Evolutionary conservation across 208 protist species (phyloP), one percentile per base, ranked within the genome.

Genomic region (Naegleria lovaniensis): DNA sequence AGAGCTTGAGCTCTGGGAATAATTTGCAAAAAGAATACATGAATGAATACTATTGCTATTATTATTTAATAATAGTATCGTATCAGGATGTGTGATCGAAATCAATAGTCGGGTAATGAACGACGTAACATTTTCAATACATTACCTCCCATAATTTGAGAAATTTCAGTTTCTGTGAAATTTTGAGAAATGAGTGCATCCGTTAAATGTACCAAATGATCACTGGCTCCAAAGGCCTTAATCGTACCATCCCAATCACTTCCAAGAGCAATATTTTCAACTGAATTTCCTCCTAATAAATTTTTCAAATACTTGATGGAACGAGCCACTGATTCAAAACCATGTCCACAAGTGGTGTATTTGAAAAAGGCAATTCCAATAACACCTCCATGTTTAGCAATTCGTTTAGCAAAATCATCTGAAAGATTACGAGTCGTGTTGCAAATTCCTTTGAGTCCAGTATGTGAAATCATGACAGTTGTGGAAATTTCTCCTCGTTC

Each of bases 91-190:
- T n/a, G n/a, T n/a, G n/a, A n/a, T n/a, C n/a, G n/a, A n/a, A n/a
- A n/a, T 48, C 43, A 48, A 48, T 67, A 67, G 3, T 67, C 22
- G 3, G 55, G 55, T 13, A 67, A 67, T 4, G 11, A 29, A 13
- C 55, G 11, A 29, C 55, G 11, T 13, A 67, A 67, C 11, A 67
- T 29, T 67, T 13, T 67, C 55, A 67, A 67, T 13, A 85, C 83
- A 85, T 85, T 85, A 6, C 36, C 83, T 48, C 83, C 83, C 83
- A 85, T 85, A n/a, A 85, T 85, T 29, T 85, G 39, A 0, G 39
- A 13, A 48, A 85, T 48, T 9, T 85, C 83, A 1, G 43, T 43
- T 29, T 43, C 9, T 13, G 7, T 29, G 41, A 85, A 85, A 48
- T 11, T 11, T n/a, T 40, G 3, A 6, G 11, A 29, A 39, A 85